Conservation (phyloP, 2,329 filamentous ascomycete species). For the Westerdykella sp. region DNA sequence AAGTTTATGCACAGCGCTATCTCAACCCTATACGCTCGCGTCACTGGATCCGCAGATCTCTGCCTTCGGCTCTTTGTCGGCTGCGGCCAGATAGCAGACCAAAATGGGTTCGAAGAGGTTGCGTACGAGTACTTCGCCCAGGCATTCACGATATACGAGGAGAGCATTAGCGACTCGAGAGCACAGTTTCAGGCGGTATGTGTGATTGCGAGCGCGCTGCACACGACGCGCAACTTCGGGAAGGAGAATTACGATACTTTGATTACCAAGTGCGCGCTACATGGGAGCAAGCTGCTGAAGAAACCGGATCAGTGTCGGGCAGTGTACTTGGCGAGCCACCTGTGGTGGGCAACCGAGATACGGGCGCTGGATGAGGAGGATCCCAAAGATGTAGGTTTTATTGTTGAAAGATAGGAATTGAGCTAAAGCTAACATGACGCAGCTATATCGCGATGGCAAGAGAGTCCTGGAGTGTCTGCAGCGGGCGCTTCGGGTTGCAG, state of each 20-base stretch:
- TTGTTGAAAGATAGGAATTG: not conserved
- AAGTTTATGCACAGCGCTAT: slow-evolving; percentile 92
- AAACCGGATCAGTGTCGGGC: slow-evolving; percentile 98
- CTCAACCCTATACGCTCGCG: slow-evolving; percentile 79
- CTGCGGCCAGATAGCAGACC: slow-evolving; percentile 87
- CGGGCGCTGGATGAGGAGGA: slow-evolving; percentile 72
- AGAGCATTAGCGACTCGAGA: slow-evolving; percentile 89
- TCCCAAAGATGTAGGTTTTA: slow-evolving; percentile 61
- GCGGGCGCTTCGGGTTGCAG: slow-evolving; percentile 87
- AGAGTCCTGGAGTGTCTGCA: slow-evolving; percentile 94
- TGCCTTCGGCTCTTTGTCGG: slow-evolving; percentile 83
- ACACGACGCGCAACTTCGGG: slow-evolving; percentile 82
- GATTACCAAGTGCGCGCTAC: slow-evolving; percentile 94
- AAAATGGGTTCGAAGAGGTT: slow-evolving; percentile 88
- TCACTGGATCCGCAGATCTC: slow-evolving; percentile 80
- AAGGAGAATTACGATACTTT: slow-evolving; percentile 98
- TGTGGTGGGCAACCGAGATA: slow-evolving; percentile 96
- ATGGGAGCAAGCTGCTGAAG: slow-evolving; percentile 92
- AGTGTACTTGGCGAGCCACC: slow-evolving; percentile 90
- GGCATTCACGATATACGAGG: slow-evolving; percentile 96
- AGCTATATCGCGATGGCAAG: slow-evolving; percentile 94
- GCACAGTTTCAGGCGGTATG: slow-evolving; percentile 98
- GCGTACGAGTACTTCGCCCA: slow-evolving; percentile 98
- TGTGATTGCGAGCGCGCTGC: slow-evolving; percentile 81
- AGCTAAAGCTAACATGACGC: slow-evolving; percentile 9